Base-by-base conservation (phyloP, 371 early-diverging fungal species). In the Gilbertella persicaria region DNA sequence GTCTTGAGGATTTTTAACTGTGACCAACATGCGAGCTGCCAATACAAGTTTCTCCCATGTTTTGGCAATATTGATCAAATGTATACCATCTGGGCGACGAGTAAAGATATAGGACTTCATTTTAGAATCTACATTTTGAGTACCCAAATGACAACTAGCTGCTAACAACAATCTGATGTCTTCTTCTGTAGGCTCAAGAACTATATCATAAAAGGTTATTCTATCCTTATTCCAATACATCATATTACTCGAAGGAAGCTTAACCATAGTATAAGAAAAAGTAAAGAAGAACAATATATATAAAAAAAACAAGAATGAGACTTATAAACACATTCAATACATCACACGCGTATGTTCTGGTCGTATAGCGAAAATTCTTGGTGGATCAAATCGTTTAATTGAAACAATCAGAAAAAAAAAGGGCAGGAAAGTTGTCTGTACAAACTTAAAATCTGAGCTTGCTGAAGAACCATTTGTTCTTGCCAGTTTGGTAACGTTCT, bases 401-500 rank as follows among this genome's bases (percentile, higher is more conserved):
- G n/a, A n/a, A n/a, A n/a, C n/a, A n/a, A n/a, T n/a, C n/a, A n/a
- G n/a, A n/a, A n/a, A n/a, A n/a, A n/a, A n/a, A n/a, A n/a, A n/a
- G n/a, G n/a, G n/a, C n/a, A n/a, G n/a, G n/a, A n/a, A n/a, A n/a
- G n/a, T n/a, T n/a, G n/a, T n/a, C n/a, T n/a, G n/a, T n/a, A n/a
- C n/a, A n/a, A 48, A 37, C 21, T 92, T 90, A 94, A 89, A 94
- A 94, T 69, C 94, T 88, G 68, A 98, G 95, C 91, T 97, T 97
- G 82, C 90, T 87, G 88, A 98, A 98, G 92, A 98, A 97, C 98
- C 98, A 98, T 89, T 94, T 95, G 93, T 94, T 95, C 91, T 96
- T 96, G 72, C 98, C 98, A 62, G 87, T 79, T 76, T 86, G 85
- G 86, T 96, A 95, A 78, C 81, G 76, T 81, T 96, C 92, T 85